Percentiles rank a stretch among this genome's conserved stretches.
Conservation (phyloP, 306 rosid genomes). For the Cucurbita ficifolia region DNA sequence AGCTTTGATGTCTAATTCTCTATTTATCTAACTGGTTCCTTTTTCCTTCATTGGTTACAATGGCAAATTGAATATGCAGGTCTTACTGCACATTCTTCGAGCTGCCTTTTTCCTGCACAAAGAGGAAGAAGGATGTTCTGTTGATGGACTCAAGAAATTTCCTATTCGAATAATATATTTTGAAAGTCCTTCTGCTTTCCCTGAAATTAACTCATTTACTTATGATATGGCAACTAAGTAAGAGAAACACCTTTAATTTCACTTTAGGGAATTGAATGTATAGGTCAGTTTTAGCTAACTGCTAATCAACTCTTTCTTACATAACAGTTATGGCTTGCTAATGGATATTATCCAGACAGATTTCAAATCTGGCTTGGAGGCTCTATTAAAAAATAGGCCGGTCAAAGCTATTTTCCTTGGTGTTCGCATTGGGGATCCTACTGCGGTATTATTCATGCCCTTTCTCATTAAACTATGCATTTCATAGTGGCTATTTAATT, state of each 20-base stretch:
- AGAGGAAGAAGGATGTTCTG: conserved; percentile 40
- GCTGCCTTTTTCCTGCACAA: conserved; percentile 81
- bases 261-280: neutral
- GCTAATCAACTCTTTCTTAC: conserved; percentile 8
- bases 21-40: conserved; percentile 1
- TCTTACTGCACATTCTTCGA: conserved; percentile 82
- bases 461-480: neutral
- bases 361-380: conserved; percentile 92
- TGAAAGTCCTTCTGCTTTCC: conserved; percentile 66
- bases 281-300: neutral
- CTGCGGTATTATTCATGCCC: conserved; percentile 52
- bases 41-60: conserved; percentile 9
- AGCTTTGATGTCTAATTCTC: conserved; percentile 22
- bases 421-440: conserved; percentile 94
- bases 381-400: conserved; percentile 57
- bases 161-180: conserved; percentile 85
- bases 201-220: conserved; percentile 78
- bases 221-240: conserved; percentile 54
- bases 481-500: neutral
- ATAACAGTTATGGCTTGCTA: conserved; percentile 73
- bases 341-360: conserved; percentile 66
- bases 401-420: conserved; percentile 90
- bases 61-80: conserved; percentile 38
- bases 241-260: conserved; percentile 24
- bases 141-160: conserved; percentile 37